Evolutionary conservation across 2,329 filamentous ascomycete genomes (phyloP), one percentile per base, ranked within the genome.

Genomic region (Pseudohalonectria lignicola): DNA sequence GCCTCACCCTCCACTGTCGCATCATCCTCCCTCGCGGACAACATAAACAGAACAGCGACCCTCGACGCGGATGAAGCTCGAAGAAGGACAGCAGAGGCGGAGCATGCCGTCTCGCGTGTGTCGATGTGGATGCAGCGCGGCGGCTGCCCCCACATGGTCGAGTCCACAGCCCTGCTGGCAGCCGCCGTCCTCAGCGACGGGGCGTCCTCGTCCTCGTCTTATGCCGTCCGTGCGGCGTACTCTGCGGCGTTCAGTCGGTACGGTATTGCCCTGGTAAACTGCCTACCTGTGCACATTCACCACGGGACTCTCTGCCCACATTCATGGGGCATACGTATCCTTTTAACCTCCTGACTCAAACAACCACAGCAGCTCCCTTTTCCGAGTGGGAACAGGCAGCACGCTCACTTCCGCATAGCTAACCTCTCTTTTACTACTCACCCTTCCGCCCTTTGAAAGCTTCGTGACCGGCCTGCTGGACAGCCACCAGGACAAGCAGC

Each of bases 381-480:
- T n/a, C n/a, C n/a, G n/a, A n/a, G n/a, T n/a, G n/a, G n/a, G n/a
- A n/a, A n/a, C n/a, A n/a, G n/a, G n/a, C n/a, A n/a, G n/a, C n/a
- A n/a, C n/a, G n/a, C n/a, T n/a, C n/a, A n/a, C n/a, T n/a, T n/a
- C n/a, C n/a, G n/a, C n/a, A n/a, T n/a, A n/a, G n/a, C n/a, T n/a
- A n/a, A n/a, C n/a, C n/a, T n/a, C n/a, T n/a, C n/a, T n/a, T n/a
- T n/a, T n/a, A n/a, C n/a, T n/a, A n/a, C n/a, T n/a, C n/a, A n/a
- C n/a, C n/a, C n/a, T n/a, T n/a, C n/a, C n/a, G n/a, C n/a, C 23
- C 20, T 13, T 15, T 20, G 3, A 25, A 45, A 82, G 79, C 45
- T 92, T 92, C 55, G 81, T 90, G 17, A 92, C 85, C 1, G 84
- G 84, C 30, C 72, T 90, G 41, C 67, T 86, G 34, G 85, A 92